These are phyloP conservation scores for Thuidium tamariscinum DNA, from an alignment of 225 moss, liverwort and hornwort species.

Conservation along the genomic window DNA sequence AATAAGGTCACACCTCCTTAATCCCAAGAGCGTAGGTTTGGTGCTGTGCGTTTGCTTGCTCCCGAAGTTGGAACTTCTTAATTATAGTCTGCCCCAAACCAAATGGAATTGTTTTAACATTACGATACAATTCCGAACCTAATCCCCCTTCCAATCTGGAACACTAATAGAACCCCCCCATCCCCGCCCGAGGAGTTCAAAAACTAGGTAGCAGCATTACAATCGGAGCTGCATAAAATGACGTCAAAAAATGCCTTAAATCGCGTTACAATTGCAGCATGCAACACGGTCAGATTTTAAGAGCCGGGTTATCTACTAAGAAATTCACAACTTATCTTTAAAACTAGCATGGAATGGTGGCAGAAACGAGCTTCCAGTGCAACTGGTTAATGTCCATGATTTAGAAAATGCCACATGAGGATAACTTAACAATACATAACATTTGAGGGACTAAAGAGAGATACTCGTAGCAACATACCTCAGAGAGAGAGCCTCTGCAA, in stretches of 20 bases:
- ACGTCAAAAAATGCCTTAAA: neutral
- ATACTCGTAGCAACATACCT: constrained; percentile 19
- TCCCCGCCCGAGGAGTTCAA: neutral
- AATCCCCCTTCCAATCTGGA: neutral
- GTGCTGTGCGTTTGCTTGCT: constrained; percentile 64
- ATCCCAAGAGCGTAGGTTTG: constrained; percentile 84
- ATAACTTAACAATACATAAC: neutral
- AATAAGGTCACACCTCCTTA: constrained; percentile 53
- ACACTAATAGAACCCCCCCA: neutral
- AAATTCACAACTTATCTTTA: neutral
- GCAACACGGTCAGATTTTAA: neutral
- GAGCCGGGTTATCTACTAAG: too few relatives aligned
- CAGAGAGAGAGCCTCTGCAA: constrained; percentile 75
- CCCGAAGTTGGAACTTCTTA: constrained; percentile 54
- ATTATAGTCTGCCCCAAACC: constrained; percentile 40
- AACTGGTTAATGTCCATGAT: neutral
- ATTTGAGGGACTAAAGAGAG: neutral
- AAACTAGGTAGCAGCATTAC: neutral
- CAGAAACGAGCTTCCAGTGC: neutral
- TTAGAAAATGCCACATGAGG: neutral
- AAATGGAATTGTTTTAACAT: neutral
- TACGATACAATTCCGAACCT: neutral
- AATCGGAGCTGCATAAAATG: neutral
- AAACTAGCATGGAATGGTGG: neutral
- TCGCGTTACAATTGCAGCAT: neutral